Conservation (phyloP, 352 stramenopile species). For the Phytophthora lateralis region DNA sequence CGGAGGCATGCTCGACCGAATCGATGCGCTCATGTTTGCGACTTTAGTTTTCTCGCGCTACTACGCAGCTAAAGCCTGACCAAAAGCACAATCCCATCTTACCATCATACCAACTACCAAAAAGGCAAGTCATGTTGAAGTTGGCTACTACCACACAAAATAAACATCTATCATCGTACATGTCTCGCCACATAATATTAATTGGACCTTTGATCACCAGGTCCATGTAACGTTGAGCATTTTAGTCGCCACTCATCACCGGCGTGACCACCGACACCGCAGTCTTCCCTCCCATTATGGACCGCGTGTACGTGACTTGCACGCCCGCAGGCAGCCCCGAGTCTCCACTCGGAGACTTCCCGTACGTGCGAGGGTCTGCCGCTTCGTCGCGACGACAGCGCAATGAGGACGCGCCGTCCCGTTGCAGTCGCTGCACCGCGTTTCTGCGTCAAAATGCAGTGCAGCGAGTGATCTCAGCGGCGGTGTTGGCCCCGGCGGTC, state of each 20-base stretch:
- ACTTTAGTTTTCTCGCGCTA: conserved; percentile 62
- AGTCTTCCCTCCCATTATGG: background rate
- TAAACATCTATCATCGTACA: background rate
- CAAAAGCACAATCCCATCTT: too few species aligned
- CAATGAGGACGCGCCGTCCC: conserved; percentile 3
- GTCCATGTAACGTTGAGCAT: background rate
- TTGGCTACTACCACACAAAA: conserved; percentile 15
- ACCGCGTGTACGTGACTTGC: background rate
- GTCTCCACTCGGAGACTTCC: conserved; percentile 6
- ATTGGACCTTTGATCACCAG: conserved; percentile 7
- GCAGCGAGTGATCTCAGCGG: conserved; percentile 62
- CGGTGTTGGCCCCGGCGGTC: conserved; percentile 56
- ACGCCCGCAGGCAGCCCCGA: background rate
- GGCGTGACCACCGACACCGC: conserved; percentile 8
- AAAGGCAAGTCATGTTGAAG: conserved; percentile 15
- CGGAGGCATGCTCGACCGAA: conserved; percentile 93
- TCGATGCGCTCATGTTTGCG: conserved; percentile 95
- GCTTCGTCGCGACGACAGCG: conserved; percentile 12
- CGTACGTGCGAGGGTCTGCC: conserved; percentile 8
- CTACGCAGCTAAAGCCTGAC: conserved; percentile 12
- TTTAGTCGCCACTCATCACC: conserved; percentile 23
- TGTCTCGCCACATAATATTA: background rate
- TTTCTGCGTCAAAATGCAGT: conserved; percentile 53
- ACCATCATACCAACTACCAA: too few species aligned
- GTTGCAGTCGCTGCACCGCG: conserved; percentile 5